Evolutionary conservation across 2,329 filamentous ascomycete species (phyloP).

Genomic region (Epichloe glyceriae): DNA sequence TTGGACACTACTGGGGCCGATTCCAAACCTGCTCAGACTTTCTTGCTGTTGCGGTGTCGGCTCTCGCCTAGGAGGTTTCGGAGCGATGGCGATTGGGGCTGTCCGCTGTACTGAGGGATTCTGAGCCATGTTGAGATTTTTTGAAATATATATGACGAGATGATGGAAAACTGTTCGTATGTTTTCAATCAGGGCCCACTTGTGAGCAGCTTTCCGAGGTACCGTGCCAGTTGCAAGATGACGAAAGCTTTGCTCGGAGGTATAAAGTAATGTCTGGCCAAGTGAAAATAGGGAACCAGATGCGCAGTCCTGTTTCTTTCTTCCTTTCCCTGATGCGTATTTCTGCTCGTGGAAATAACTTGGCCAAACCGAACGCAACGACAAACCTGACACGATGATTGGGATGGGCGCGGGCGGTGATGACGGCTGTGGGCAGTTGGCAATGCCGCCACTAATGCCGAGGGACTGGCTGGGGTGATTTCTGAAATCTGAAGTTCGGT

Average conservation of each 20-base stretch:
- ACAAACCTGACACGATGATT: slow-evolving; percentile 1
- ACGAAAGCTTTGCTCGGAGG: background rate
- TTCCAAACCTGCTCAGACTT: slow-evolving; percentile 34
- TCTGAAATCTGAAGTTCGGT: background rate
- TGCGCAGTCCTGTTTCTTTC: background rate
- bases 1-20: slow-evolving; percentile 36
- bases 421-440: background rate
- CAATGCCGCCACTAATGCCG: background rate
- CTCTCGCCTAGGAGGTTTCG: slow-evolving; percentile 38
- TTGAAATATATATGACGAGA: slow-evolving; percentile 10
- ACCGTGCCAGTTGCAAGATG: background rate
- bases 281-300: background rate
- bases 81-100: slow-evolving; percentile 53
- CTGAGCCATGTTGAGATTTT: slow-evolving; percentile 33
- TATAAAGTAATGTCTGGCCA: background rate
- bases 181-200: background rate
- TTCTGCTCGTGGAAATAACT: background rate
- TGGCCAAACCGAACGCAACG: slow-evolving; percentile 4
- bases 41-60: slow-evolving; percentile 32
- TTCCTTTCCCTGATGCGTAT: background rate
- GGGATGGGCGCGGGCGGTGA: background rate
- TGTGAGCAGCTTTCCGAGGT: background rate
- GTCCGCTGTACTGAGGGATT: slow-evolving; percentile 44
- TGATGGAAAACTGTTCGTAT: background rate
- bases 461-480: background rate